Conservation (phyloP, 768 basidiomycete species). For the Pleurotus sapidus region DNA sequence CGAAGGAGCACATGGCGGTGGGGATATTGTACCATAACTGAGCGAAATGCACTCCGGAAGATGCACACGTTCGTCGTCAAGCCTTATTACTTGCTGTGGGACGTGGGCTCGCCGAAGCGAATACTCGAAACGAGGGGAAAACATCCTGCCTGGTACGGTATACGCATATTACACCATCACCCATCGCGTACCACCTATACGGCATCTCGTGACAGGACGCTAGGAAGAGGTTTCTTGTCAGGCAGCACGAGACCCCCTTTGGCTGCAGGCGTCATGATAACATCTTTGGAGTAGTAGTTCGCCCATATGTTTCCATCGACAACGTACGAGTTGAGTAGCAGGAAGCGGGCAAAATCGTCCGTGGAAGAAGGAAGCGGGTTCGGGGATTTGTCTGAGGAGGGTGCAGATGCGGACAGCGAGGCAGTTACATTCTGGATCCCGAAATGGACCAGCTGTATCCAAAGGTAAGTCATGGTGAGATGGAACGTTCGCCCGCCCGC, state of each 20-base stretch:
- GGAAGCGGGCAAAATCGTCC: constrained; percentile 33
- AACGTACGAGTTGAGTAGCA: constrained; percentile 38
- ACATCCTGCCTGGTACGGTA: not conserved
- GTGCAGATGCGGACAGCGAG: constrained; percentile 2
- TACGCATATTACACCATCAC: not conserved
- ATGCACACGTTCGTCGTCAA: too few species aligned
- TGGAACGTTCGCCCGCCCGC: constrained; percentile 37
- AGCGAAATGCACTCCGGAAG: too few species aligned
- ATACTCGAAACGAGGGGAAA: not conserved
- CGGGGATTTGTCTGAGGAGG: not conserved
- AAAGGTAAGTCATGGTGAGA: constrained; percentile 48
- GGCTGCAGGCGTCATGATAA: constrained; percentile 39
- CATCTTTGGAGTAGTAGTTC: constrained; percentile 41
- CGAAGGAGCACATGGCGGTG: not conserved
- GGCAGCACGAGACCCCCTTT: constrained; percentile 40
- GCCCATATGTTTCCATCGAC: constrained; percentile 38
- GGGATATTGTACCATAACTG: too few species aligned
- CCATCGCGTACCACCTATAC: constrained; percentile 5
- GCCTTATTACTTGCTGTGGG: too few species aligned
- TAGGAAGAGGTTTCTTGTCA: constrained; percentile 40
- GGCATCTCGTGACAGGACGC: constrained; percentile 33
- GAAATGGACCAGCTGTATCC: constrained; percentile 48
- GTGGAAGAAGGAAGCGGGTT: constrained; percentile 10
- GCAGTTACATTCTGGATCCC: constrained; percentile 30
- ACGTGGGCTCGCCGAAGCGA: too few species aligned